These are phyloP conservation scores for Byssothecium circinans DNA, from an alignment of 2,329 filamentous ascomycete genomes.

Conservation along the genomic window DNA sequence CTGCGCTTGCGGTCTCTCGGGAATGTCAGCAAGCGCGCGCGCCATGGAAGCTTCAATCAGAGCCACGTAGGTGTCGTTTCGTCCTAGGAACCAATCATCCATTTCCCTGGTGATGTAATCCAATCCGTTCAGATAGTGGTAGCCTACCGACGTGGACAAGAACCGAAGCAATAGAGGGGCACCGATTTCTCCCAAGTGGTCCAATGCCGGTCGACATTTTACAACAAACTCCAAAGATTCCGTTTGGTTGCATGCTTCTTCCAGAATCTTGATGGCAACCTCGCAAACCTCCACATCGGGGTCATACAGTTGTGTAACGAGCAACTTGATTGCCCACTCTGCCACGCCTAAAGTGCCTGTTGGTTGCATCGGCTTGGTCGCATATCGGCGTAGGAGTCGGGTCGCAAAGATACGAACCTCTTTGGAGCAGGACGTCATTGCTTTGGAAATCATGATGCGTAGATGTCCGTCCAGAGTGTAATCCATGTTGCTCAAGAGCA, in stretches of 20 bases:
- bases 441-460: constrained; percentile 88
- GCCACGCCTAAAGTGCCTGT: constrained; percentile 62
- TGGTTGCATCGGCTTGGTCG: constrained; percentile 59
- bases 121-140: constrained; percentile 93
- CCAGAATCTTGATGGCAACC: constrained; percentile 92
- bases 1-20: constrained; percentile 58
- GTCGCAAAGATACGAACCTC: constrained; percentile 89
- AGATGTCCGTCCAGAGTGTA: constrained; percentile 85
- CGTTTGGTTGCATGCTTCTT: constrained; percentile 94
- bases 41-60: constrained; percentile 95
- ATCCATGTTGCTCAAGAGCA: constrained; percentile 87
- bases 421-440: constrained; percentile 87
- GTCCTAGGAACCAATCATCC: constrained; percentile 98
- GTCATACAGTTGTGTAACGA: constrained; percentile 98
- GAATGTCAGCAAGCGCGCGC: constrained; percentile 70
- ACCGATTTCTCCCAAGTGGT: constrained; percentile 95
- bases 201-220: constrained; percentile 88
- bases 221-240: constrained; percentile 93
- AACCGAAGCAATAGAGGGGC: constrained; percentile 90
- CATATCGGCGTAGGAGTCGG: constrained; percentile 83
- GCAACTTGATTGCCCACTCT: constrained; percentile 92
- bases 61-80: constrained; percentile 93
- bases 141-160: constrained; percentile 92
- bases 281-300: constrained; percentile 96
- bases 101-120: constrained; percentile 99